These are phyloP conservation scores for Flaveria floridana DNA, from an alignment of 140 eudicot genomes.

Conservation along the genomic window DNA sequence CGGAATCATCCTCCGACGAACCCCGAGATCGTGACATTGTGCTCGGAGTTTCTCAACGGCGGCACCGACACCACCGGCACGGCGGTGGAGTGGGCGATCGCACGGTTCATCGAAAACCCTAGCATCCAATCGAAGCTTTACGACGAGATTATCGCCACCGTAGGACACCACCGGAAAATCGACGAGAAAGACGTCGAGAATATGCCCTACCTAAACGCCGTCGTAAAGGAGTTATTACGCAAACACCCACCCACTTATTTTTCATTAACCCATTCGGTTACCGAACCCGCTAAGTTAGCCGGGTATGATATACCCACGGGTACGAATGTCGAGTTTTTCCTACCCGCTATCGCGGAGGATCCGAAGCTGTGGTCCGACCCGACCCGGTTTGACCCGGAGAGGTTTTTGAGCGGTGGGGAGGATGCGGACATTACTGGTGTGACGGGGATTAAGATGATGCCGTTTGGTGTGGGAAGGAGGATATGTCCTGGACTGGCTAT, in stretches of 20 bases:
- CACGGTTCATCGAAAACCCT: slow-evolving; percentile 77
- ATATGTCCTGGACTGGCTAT: slow-evolving; percentile 83
- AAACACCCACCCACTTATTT: slow-evolving; percentile 97
- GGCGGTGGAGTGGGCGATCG: slow-evolving; percentile 93
- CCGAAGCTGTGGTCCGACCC: slow-evolving; percentile 77
- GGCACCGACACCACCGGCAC: slow-evolving; percentile 96
- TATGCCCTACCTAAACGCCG: slow-evolving; percentile 75
- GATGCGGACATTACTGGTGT: slow-evolving; percentile 88
- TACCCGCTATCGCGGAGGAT: slow-evolving; percentile 68
- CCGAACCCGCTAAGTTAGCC: slow-evolving; percentile 65
- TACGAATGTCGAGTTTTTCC: slow-evolving; percentile 63
- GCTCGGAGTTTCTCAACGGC: slow-evolving; percentile 89
- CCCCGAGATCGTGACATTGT: slow-evolving; percentile 67
- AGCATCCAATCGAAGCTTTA: slow-evolving; percentile 52
- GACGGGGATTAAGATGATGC: slow-evolving; percentile 75
- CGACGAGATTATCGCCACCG: slow-evolving; percentile 53
- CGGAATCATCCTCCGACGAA: slow-evolving; percentile 55
- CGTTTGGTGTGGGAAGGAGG: slow-evolving; percentile 88
- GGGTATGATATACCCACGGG: slow-evolving; percentile 76
- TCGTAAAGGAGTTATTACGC: slow-evolving; percentile 72
- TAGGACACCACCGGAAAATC: slow-evolving; percentile 50
- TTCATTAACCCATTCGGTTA: slow-evolving; percentile 66
- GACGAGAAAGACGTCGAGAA: slow-evolving; percentile 71
- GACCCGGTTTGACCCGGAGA: slow-evolving; percentile 68
- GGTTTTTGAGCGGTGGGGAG: slow-evolving; percentile 67